Evolutionary conservation across 140 eudicot species (phyloP).

Genomic region (Senecio squalidus): DNA sequence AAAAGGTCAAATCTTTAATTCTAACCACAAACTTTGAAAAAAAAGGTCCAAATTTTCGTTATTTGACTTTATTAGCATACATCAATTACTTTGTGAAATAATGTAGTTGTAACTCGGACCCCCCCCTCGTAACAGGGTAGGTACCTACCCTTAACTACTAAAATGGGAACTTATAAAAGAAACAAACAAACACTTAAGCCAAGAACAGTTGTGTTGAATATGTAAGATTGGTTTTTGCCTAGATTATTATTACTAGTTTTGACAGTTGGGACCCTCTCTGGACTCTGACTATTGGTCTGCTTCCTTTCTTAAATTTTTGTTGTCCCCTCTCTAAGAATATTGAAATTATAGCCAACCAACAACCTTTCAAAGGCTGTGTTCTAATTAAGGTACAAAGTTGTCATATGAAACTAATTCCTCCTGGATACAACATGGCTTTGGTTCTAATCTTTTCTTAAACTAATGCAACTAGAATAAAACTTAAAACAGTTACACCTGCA

Average conservation of each 20-base stretch:
- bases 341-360: slow-evolving; percentile 19
- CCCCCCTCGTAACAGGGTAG: slow-evolving; percentile 13
- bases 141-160: slow-evolving; percentile 25
- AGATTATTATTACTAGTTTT: slow-evolving; percentile 17
- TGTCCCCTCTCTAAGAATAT: not conserved
- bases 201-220: slow-evolving; percentile 14
- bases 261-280: slow-evolving; percentile 32
- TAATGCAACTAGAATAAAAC: slow-evolving; percentile 1
- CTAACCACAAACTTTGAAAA: not conserved
- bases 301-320: slow-evolving; percentile 8
- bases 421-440: slow-evolving; percentile 25
- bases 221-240: slow-evolving; percentile 17
- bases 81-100: slow-evolving; percentile 3
- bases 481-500: not conserved
- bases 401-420: slow-evolving; percentile 15
- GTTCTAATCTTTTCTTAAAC: slow-evolving; percentile 15
- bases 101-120: not conserved
- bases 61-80: slow-evolving; percentile 8
- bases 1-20: no score
- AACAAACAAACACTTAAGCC: slow-evolving; percentile 29
- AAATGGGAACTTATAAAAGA: slow-evolving; percentile 14
- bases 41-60: not conserved
- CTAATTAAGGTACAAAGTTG: slow-evolving; percentile 16
- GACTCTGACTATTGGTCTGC: slow-evolving; percentile 28
- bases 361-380: slow-evolving; percentile 17